These are phyloP conservation scores for Hyphodiscus sp. DNA, from an alignment of 2,329 filamentous ascomycete genomes.

Conservation along the genomic window DNA sequence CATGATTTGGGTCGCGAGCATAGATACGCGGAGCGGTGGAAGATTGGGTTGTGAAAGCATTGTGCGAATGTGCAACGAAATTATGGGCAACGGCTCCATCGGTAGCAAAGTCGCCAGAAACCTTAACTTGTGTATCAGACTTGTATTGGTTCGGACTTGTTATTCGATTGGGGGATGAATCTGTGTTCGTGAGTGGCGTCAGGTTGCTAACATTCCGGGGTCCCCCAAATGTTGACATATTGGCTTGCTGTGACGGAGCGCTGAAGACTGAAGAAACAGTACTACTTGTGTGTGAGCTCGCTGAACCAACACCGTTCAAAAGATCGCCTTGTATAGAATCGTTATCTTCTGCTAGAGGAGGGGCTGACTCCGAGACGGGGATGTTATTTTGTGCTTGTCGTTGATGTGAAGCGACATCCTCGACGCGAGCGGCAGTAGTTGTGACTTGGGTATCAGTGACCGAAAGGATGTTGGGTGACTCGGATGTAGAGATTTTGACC, in stretches of 20 bases:
- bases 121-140: constrained; percentile 28
- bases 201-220: constrained; percentile 38
- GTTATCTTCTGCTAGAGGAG: constrained; percentile 42
- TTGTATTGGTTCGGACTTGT: constrained; percentile 43
- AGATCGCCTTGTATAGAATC: constrained; percentile 58
- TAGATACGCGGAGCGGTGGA: constrained; percentile 32
- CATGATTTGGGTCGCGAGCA: constrained; percentile 49
- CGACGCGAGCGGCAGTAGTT: constrained; percentile 24
- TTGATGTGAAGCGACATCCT: constrained; percentile 26
- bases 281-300: constrained; percentile 67
- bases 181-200: constrained; percentile 60
- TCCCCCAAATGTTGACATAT: constrained; percentile 21
- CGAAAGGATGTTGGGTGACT: constrained; percentile 27
- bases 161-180: constrained; percentile 56
- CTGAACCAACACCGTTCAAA: constrained; percentile 64
- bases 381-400: constrained; percentile 15
- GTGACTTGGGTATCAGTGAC: constrained; percentile 32
- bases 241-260: constrained; percentile 24
- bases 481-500: constrained; percentile 37
- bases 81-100: constrained; percentile 13
- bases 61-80: constrained; percentile 26
- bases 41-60: constrained; percentile 17
- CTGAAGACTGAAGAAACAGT: constrained; percentile 68
- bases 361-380: constrained; percentile 18
- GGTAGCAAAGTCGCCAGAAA: constrained; percentile 26